Evolutionary conservation across 2,329 filamentous ascomycete genomes (phyloP).

Genomic region (Clarireedia sp.): DNA sequence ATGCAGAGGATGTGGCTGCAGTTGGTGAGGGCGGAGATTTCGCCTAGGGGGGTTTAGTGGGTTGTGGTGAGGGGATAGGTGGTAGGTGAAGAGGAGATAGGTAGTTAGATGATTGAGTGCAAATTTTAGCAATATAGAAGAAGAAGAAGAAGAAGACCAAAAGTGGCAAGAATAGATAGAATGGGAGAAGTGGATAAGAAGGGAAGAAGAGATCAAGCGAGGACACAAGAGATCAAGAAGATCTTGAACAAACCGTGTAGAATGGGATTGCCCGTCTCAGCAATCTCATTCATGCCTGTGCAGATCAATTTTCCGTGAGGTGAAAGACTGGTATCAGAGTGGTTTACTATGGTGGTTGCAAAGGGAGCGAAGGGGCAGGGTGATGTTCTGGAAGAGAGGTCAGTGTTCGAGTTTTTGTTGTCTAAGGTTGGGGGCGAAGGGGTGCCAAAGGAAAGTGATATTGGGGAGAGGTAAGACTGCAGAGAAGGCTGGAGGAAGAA

Average conservation of each 20-base stretch:
- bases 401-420: not conserved
- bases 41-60: not conserved
- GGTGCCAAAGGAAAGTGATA: not conserved
- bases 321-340: not conserved
- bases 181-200: too few relatives aligned
- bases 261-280: not conserved
- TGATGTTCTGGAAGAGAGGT: not conserved
- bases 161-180: too few relatives aligned
- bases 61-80: too few relatives aligned
- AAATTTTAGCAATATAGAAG: too few relatives aligned
- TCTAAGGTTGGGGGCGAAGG: not conserved
- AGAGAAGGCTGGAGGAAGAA: too few relatives aligned
- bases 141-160: too few relatives aligned
- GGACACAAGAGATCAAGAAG: too few relatives aligned
- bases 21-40: not conserved
- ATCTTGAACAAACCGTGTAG: not conserved
- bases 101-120: not conserved
- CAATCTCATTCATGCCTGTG: not conserved
- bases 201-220: too few relatives aligned
- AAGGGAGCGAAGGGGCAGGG: not conserved
- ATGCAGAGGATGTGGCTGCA: not conserved
- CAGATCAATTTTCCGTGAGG: not conserved
- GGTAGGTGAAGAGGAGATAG: too few relatives aligned
- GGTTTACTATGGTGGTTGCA: not conserved
- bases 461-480: not conserved